Conservation (phyloP, 1,139 yeast genomes). For the Hanseniaspora sp. region DNA sequence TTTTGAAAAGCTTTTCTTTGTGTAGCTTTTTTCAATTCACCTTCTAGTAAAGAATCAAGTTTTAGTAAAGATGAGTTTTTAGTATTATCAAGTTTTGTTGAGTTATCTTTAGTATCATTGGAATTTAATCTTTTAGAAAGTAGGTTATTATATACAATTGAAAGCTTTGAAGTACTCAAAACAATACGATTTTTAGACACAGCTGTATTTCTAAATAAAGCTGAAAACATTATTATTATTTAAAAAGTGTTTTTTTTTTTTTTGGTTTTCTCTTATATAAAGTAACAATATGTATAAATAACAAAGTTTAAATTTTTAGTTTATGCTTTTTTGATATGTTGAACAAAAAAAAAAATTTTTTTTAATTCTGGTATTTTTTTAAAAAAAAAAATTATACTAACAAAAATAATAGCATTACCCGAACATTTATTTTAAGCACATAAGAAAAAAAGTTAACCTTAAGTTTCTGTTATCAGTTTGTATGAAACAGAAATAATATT, state of each 20-base stretch:
- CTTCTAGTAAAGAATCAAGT: slow-evolving; percentile 6
- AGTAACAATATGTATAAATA: too few species aligned
- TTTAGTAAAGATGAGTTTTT: not conserved
- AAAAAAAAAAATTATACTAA: too few species aligned
- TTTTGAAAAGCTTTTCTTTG: not conserved
- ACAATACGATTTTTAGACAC: not conserved
- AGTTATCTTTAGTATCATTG: not conserved
- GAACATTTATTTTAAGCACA: too few species aligned
- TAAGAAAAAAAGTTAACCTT: too few species aligned
- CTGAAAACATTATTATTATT: not conserved
- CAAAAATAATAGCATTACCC: too few species aligned
- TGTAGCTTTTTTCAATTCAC: slow-evolving; percentile 1
- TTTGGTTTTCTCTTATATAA: too few species aligned
- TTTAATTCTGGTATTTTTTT: not conserved
- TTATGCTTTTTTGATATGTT: too few species aligned
- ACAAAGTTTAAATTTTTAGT: too few species aligned
- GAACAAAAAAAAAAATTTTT: too few species aligned
- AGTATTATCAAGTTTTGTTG: not conserved
- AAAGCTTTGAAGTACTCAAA: not conserved
- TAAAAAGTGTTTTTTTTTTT: not conserved
- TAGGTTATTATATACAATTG: not conserved
- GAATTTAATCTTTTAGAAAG: not conserved
- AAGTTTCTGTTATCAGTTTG: too few species aligned
- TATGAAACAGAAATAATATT: too few species aligned
- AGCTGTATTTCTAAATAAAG: not conserved